A percentile compares a stretch with the other conserved stretches of the same genome.
Evolutionary conservation across 192 early-diverging fungal species (phyloP).

Genomic region (Gorgonomyces haynaldii): DNA sequence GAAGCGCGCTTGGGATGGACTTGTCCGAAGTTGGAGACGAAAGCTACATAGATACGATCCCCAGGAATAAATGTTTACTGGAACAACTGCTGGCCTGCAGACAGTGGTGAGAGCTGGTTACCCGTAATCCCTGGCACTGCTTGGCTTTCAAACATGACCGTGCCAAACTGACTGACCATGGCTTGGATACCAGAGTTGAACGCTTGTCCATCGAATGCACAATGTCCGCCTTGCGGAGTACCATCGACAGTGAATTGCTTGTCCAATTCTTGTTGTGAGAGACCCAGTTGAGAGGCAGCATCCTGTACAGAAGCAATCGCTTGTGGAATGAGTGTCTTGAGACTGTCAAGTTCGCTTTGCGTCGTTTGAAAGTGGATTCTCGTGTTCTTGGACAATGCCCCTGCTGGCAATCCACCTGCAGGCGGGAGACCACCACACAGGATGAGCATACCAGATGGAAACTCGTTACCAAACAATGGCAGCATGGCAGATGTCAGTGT

Average conservation of each 20-base stretch:
- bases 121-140: neutral
- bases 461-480: constrained; percentile 13
- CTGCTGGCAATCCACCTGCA: neutral
- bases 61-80: too few relatives aligned
- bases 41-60: constrained; percentile 37
- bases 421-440: constrained; percentile 14
- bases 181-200: constrained; percentile 16
- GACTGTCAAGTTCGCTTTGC: constrained; percentile 7
- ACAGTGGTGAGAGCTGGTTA: too few relatives aligned
- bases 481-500: constrained; percentile 12
- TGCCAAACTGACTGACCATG: constrained; percentile 14
- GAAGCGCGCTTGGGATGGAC: constrained; percentile 41
- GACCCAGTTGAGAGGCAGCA: neutral
- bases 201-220: constrained; percentile 15
- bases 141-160: constrained; percentile 3
- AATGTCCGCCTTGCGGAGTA: constrained; percentile 16
- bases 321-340: constrained; percentile 8
- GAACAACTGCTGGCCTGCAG: too few relatives aligned
- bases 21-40: constrained; percentile 33
- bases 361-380: constrained; percentile 19
- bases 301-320: constrained; percentile 3
- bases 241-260: constrained; percentile 14
- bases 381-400: neutral
- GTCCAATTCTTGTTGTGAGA: neutral
- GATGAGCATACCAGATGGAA: constrained; percentile 3